Percentiles rank a stretch among this genome's conserved stretches.
Conservation (phyloP, 2,329 filamentous ascomycete species). For the Microcyclospora tardicrescens region DNA sequence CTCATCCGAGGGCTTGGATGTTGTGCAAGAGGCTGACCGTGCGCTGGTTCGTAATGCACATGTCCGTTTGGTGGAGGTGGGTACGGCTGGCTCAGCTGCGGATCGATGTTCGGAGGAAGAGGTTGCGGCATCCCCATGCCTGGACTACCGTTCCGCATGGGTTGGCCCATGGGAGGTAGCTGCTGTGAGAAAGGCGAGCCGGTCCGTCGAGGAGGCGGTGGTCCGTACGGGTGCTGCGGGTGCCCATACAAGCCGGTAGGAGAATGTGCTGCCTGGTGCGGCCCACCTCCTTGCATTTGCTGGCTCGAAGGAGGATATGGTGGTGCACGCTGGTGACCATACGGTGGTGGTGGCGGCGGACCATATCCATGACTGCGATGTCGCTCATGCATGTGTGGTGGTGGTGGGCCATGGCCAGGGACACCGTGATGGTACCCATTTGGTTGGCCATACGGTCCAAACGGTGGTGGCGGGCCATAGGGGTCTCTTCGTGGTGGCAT, state of each 20-base stretch:
- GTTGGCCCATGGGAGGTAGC: constrained; percentile 18
- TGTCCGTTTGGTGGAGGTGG: neutral
- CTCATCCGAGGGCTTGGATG: constrained; percentile 1
- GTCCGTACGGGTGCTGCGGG: constrained; percentile 7
- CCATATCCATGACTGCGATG: constrained; percentile 12
- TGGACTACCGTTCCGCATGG: constrained; percentile 14
- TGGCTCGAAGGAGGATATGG: constrained; percentile 14
- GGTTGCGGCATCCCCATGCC: constrained; percentile 1
- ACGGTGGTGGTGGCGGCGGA: constrained; percentile 7
- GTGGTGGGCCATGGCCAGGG: constrained; percentile 1
- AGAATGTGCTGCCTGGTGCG: constrained; percentile 21
- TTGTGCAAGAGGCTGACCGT: neutral
- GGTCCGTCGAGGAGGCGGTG: constrained; percentile 14
- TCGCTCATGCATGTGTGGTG: constrained; percentile 11
- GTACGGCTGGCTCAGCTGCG: neutral
- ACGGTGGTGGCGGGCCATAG: neutral
- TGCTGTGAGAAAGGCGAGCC: constrained; percentile 13
- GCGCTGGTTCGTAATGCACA: neutral
- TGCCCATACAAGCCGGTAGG: neutral
- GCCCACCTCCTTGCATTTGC: constrained; percentile 23
- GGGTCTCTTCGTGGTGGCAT: neutral
- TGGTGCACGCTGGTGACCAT: constrained; percentile 3
- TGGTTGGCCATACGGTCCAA: neutral
- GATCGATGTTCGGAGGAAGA: neutral
- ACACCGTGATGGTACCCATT: neutral